Base-by-base conservation (phyloP, 2,329 filamentous ascomycete species). In the Colletotrichum sojae region DNA sequence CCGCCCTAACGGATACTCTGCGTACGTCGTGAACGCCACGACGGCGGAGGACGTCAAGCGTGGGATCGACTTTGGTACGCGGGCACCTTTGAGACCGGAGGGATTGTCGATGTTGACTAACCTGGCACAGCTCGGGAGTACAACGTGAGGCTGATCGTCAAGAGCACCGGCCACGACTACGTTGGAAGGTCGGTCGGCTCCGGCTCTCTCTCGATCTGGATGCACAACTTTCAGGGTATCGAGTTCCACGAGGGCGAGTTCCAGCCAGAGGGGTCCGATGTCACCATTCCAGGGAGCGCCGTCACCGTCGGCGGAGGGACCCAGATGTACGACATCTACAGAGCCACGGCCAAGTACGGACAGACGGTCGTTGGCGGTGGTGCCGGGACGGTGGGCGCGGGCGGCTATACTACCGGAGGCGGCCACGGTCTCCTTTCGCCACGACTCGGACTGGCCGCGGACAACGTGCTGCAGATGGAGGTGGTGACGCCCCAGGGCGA, bases 381-480 rank as follows among this genome's bases (percentile, higher is more conserved):
- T 2, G 84, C 83, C 45, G 83, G 83, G 51, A 85, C 85, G 0
- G 89, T 92, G 2, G 86, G 87, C 0, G 80, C 89, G 0, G 89
- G 88, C 6, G 90, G 90, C 0, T 92, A 88, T 60, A 80, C 85
- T 2, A 88, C 88, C 15, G 89, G 89, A 0, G 90, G 88, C 2
- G 90, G 90, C 0, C 90, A 92, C 75, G 85, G 83, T 0, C 76
- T 86, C 0, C 77, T 91, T 1, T 78, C 81, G 0, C 84, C 87
- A 0, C 81, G 78, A 1, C 86, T 86, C 70, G 90, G 90, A 0
- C 77, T 92, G n/a, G 90, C 80, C 2, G 88, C 86, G 1, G 90
- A 92, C 72, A 85, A 91, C 49, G 86, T 89, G 2, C 76, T 92
- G 4, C 83, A 90, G 72, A 83, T 87, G 77, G 84, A 89, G 36